phyloP scores from a whole-genome alignment of 192 early-diverging fungal genomes.

The Irineochytrium annulatum region DNA sequence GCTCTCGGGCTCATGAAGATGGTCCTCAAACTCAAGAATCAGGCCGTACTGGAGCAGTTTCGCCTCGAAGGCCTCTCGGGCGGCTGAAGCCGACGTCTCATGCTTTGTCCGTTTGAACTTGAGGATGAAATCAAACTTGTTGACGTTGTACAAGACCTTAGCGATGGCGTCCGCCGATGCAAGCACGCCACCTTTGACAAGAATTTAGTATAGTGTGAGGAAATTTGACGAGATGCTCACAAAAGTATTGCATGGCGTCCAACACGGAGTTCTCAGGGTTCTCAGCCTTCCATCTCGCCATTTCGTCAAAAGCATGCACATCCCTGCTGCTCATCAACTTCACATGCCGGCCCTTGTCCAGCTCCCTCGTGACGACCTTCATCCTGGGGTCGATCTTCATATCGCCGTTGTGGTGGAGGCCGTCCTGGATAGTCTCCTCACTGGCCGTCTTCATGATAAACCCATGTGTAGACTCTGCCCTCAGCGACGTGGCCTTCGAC shows the following conservation, averaged over 20 bases:
- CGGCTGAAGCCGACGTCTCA: not conserved
- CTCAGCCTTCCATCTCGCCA: not conserved
- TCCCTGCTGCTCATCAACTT: not conserved
- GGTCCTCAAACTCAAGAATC: constrained; percentile 1
- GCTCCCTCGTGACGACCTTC: not conserved
- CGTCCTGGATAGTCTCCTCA: too few species aligned
- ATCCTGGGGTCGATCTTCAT: too few species aligned
- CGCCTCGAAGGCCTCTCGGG: not conserved
- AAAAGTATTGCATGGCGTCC: not conserved
- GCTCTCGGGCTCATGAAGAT: not conserved
- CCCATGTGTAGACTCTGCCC: too few species aligned
- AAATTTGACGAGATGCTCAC: not conserved
- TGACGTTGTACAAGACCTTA: not conserved
- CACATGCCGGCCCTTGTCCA: not conserved
- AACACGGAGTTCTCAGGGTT: not conserved
- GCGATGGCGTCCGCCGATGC: not conserved
- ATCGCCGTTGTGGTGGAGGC: too few species aligned
- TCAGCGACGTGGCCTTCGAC: too few species aligned
- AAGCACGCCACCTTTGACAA: not conserved
- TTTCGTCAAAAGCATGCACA: constrained; percentile 3
- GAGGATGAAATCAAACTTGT: not conserved
- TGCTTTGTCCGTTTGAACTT: not conserved
- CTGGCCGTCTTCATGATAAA: too few species aligned
- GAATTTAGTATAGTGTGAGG: not conserved
- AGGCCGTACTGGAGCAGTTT: constrained; percentile 2